Base-by-base conservation (phyloP, 2,329 filamentous ascomycete species). In the Cercospora sp. region DNA sequence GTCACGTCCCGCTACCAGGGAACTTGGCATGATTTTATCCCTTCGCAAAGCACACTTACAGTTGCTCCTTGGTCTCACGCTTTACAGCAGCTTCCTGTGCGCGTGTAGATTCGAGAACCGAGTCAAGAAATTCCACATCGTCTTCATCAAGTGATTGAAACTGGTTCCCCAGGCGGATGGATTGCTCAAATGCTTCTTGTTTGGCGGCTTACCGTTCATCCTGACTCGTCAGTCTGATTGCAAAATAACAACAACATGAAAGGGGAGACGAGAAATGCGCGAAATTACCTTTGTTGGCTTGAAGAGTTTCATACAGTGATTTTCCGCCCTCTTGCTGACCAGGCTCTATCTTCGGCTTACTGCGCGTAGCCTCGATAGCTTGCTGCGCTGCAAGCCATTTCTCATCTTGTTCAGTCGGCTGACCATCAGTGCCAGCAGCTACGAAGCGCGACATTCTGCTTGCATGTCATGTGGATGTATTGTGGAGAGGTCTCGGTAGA, bases 181-280 rank as follows among this genome's bases (percentile, higher is more conserved):
- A 78, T 79, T 94, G 91, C 78, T 93, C 91, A 78, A 93, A 93
- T 8, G 89, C 91, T 20, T 91, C 91, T 80, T 94, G 90, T 79
- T 94, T 94, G 67, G 91, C 90, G 71, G 89, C 91, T 90, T 71
- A 67, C 58, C 59, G 48, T 48, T 60, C 61, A 68, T 53, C 68
- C 73, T 75, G 67, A 73, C 70, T 68, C 70, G 74, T 76, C 69
- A 76, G 74, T 68, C 67, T 67, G 55, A 55, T 55, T 67, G 58
- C 51, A 30, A 36, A 16, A 51, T 2, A 1, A 26, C 45, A 23
- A 51, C 1, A 20, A 3, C 4, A 20, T 51, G 20, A 3, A 23
- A 48, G 42, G 23, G 28, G 23, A 26, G 31, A 42, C 5, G 23
- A 30, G 69, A 63, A 26, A 42, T 31, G 36, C 16, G 61, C 30